These are phyloP conservation scores for Quercus tomentella DNA, from an alignment of 331 rosid species.

Conservation along the genomic window DNA sequence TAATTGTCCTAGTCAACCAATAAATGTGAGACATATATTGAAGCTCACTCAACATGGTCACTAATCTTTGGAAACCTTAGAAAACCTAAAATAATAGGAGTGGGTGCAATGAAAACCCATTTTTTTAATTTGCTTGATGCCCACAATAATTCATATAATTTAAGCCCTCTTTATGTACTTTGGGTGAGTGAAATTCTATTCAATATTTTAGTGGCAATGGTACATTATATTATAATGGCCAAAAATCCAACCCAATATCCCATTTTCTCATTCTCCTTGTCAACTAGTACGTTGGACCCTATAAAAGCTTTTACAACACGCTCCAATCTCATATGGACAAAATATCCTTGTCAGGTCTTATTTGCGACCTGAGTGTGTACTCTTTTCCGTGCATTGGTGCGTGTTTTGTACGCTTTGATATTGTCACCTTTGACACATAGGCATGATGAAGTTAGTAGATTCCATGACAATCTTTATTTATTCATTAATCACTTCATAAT, in stretches of 20 bases:
- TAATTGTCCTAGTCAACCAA: background rate
- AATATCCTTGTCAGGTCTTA: slow-evolving; percentile 27
- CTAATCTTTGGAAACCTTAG: background rate
- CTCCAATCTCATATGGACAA: slow-evolving; percentile 25
- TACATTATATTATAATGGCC: background rate
- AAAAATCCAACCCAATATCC: slow-evolving; percentile 2
- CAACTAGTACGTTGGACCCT: slow-evolving; percentile 10
- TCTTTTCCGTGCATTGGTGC: slow-evolving; percentile 28
- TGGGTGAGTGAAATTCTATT: background rate
- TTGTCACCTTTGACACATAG: background rate
- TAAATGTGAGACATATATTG: slow-evolving; percentile 2
- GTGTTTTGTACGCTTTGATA: slow-evolving; percentile 28
- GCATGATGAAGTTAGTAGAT: background rate
- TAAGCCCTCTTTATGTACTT: slow-evolving; percentile 32
- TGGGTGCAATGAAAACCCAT: background rate
- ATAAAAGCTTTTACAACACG: slow-evolving; percentile 4
- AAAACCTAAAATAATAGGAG: slow-evolving; percentile 26
- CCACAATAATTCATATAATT: slow-evolving; percentile 17
- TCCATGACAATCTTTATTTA: no score
- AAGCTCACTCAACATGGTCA: background rate
- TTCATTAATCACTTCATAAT: no score
- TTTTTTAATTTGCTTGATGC: slow-evolving; percentile 7
- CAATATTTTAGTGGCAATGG: slow-evolving; percentile 1
- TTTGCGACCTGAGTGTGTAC: background rate
- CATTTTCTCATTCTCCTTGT: background rate